These are phyloP conservation scores for Penicillium rolfsii DNA, from an alignment of 2,329 filamentous ascomycete species.

Conservation along the genomic window DNA sequence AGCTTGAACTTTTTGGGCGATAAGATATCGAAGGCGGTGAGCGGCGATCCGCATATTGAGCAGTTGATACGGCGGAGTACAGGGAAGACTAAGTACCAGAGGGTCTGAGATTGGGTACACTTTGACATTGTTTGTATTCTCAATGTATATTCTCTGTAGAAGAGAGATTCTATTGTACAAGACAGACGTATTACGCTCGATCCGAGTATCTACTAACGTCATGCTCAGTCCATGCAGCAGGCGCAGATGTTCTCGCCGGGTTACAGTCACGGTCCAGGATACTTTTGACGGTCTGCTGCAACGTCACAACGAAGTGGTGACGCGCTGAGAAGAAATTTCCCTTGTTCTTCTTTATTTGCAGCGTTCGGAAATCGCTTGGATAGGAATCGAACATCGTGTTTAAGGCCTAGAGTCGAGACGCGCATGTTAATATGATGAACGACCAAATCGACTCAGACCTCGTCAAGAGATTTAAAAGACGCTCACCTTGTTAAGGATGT, in stretches of 20 bases:
- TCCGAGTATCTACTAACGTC: slow-evolving; percentile 7
- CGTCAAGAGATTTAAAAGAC: neutral
- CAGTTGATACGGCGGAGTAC: neutral
- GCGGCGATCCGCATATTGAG: neutral
- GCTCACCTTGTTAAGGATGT: slow-evolving; percentile 37
- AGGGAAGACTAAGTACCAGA: neutral
- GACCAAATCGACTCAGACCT: neutral
- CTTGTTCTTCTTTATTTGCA: slow-evolving; percentile 2
- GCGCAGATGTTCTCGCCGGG: neutral
- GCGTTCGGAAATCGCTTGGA: neutral
- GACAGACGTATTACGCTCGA: neutral
- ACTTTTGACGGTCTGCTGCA: slow-evolving; percentile 4
- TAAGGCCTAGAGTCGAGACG: neutral
- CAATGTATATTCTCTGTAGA: neutral
- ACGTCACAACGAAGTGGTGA: neutral
- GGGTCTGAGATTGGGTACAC: neutral
- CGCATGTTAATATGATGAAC: neutral
- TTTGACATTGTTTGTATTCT: neutral
- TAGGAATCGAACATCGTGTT: slow-evolving; percentile 7
- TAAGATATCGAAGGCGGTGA: slow-evolving; percentile 24
- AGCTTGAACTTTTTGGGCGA: slow-evolving; percentile 17
- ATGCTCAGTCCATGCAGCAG: slow-evolving; percentile 7
- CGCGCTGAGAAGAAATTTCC: slow-evolving; percentile 1
- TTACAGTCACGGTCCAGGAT: slow-evolving; percentile 7
- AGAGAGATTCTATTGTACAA: slow-evolving; percentile 5